phyloP scores from a whole-genome alignment of 345 rosid species.

The Bruguiera parviflora region DNA sequence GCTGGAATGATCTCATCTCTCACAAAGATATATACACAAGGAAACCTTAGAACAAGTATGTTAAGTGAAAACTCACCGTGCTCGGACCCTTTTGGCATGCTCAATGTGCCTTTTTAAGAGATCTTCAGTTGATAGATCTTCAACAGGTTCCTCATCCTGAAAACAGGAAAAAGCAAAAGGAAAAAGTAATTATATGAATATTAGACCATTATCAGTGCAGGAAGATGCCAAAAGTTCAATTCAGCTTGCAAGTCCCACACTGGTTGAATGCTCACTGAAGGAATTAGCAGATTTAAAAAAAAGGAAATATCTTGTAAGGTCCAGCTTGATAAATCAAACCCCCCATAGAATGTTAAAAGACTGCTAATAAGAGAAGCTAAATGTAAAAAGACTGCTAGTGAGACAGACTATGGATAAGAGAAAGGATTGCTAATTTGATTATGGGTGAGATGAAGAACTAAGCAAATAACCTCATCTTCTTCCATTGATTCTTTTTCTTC shows the following conservation, averaged over 20 bases:
- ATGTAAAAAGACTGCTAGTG: not conserved
- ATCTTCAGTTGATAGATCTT: constrained; percentile 54
- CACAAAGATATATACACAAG: not conserved
- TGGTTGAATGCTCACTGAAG: too few species aligned
- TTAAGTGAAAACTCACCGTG: too few species aligned
- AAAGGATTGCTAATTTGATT: not conserved
- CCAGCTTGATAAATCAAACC: not conserved
- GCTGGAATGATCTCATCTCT: not conserved
- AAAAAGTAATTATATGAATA: not conserved
- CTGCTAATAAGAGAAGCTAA: too few species aligned
- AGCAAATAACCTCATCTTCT: constrained; percentile 48
- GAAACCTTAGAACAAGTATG: not conserved
- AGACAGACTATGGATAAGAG: not conserved
- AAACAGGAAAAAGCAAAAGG: constrained; percentile 14
- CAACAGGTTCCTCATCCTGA: constrained; percentile 58
- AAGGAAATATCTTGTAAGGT: not conserved
- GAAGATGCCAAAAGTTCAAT: not conserved
- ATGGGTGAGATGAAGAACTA: not conserved
- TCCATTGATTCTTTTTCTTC: constrained; percentile 28
- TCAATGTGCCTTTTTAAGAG: constrained; percentile 62
- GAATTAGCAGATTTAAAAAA: too few species aligned
- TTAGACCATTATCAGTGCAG: not conserved
- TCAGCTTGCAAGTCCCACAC: too few species aligned
- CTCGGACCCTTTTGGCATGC: constrained; percentile 64
- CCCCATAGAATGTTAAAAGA: too few species aligned